Evolutionary conservation across 805 yeast species (phyloP).

Genomic region (Starmerella potacharoeniae): DNA sequence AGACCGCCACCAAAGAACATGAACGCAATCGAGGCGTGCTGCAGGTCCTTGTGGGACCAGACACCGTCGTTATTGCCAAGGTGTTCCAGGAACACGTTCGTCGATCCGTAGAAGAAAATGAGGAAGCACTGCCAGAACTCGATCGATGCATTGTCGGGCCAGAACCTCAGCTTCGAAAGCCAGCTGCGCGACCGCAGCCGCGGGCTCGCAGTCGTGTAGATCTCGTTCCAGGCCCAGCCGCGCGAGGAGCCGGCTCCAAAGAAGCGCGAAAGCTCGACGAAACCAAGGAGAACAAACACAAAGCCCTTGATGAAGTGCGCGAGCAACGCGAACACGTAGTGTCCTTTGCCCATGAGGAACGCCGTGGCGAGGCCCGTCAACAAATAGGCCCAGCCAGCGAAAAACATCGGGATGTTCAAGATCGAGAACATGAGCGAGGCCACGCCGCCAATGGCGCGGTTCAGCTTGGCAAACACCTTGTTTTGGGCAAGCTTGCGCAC

Average conservation of each 20-base stretch:
- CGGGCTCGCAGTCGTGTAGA: slow-evolving; percentile 11
- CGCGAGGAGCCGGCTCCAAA: slow-evolving; percentile 63
- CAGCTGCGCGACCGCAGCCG: slow-evolving; percentile 16
- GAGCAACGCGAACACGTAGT: slow-evolving; percentile 60
- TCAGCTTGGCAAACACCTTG: slow-evolving; percentile 20
- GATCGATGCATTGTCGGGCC: slow-evolving; percentile 51
- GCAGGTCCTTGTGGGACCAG: slow-evolving; percentile 85
- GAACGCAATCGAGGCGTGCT: slow-evolving; percentile 83
- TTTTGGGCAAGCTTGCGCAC: slow-evolving; percentile 15
- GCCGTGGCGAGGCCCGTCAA: slow-evolving; percentile 54
- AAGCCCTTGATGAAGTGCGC: slow-evolving; percentile 97
- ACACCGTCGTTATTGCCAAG: slow-evolving; percentile 63
- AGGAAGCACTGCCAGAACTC: slow-evolving; percentile 72
- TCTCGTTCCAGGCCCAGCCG: slow-evolving; percentile 86
- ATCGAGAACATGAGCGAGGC: slow-evolving; percentile 37
- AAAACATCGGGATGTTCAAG: slow-evolving; percentile 55
- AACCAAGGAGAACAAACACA: slow-evolving; percentile 65
- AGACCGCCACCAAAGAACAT: slow-evolving; percentile 86
- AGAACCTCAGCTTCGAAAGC: slow-evolving; percentile 6
- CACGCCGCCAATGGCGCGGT: slow-evolving; percentile 23
- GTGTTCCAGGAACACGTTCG: slow-evolving; percentile 86
- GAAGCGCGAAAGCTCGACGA: slow-evolving; percentile 73
- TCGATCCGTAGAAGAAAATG: slow-evolving; percentile 76
- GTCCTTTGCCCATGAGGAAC: slow-evolving; percentile 55
- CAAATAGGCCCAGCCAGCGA: slow-evolving; percentile 47